These are phyloP conservation scores for Pseudogymnoascus sp. DNA, from an alignment of 2,329 filamentous ascomycete species.

Conservation along the genomic window DNA sequence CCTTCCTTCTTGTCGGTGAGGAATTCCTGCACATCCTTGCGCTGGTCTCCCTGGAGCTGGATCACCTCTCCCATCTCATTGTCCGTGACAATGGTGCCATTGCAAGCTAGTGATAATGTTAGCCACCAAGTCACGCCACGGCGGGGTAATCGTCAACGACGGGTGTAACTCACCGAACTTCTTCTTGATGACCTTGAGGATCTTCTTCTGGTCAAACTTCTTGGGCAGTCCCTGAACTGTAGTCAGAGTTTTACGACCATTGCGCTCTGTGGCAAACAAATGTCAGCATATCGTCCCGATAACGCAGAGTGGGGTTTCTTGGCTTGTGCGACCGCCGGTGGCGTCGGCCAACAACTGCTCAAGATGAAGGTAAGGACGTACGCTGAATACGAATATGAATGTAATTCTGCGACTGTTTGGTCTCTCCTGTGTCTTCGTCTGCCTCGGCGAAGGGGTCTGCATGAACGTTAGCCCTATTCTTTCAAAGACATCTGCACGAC, in stretches of 20 bases:
- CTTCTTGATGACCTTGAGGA: slow-evolving; percentile 99
- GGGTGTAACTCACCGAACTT: slow-evolving; percentile 87
- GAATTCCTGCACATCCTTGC: slow-evolving; percentile 97
- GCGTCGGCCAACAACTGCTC: neutral
- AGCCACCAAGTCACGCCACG: slow-evolving; percentile 13
- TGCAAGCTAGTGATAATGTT: slow-evolving; percentile 62
- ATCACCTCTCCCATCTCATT: slow-evolving; percentile 98
- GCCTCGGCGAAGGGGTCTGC: slow-evolving; percentile 99
- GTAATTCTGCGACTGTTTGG: slow-evolving; percentile 92
- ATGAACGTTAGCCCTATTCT: slow-evolving; percentile 17
- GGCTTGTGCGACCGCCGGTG: neutral
- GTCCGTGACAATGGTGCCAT: slow-evolving; percentile 98
- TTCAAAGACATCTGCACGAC: slow-evolving; percentile 14
- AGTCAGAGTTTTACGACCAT: slow-evolving; percentile 99
- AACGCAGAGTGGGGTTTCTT: neutral
- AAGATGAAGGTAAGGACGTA: slow-evolving; percentile 43
- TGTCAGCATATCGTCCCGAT: slow-evolving; percentile 16
- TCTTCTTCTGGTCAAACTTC: slow-evolving; percentile 99
- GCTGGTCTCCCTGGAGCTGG: slow-evolving; percentile 98
- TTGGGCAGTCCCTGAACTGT: slow-evolving; percentile 98
- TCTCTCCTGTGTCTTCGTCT: slow-evolving; percentile 97
- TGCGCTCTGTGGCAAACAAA: slow-evolving; percentile 64
- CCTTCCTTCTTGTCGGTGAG: slow-evolving; percentile 93
- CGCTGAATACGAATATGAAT: slow-evolving; percentile 99
- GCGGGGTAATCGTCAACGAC: no score